Percentiles rank a stretch among this genome's conserved stretches.
Conservation (phyloP, 2,329 filamentous ascomycete genomes). For the Penicillium polonicum region DNA sequence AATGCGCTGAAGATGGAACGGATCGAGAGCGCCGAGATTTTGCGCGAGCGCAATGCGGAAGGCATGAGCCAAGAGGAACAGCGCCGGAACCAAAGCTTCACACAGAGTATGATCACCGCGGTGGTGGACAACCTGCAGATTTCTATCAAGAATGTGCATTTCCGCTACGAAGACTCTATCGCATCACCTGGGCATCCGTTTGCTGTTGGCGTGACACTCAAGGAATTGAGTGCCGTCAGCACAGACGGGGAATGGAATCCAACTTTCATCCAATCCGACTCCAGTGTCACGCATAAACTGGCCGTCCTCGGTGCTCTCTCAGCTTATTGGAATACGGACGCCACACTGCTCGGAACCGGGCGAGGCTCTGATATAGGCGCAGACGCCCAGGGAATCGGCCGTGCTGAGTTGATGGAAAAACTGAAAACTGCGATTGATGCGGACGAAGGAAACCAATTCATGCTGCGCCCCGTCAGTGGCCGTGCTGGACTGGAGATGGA, state of each 20-base stretch:
- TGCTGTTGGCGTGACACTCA: conserved; percentile 83
- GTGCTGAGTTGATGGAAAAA: conserved; percentile 72
- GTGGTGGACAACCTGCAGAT: conserved; percentile 99
- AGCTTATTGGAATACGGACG: conserved; percentile 97
- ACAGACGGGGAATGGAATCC: conserved; percentile 94
- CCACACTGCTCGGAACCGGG: conserved; percentile 76
- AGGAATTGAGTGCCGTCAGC: conserved; percentile 95
- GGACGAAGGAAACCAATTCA: conserved; percentile 81
- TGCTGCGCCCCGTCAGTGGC: conserved; percentile 91
- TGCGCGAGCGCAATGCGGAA: conserved; percentile 89
- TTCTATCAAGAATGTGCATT: conserved; percentile 95
- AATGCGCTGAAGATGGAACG: conserved; percentile 99
- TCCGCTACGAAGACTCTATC: conserved; percentile 96
- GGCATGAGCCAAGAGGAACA: conserved; percentile 93
- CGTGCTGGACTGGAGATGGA: conserved; percentile 93
- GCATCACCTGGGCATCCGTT: conserved; percentile 94
- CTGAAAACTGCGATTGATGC: conserved; percentile 79
- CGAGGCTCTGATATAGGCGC: conserved; percentile 65
- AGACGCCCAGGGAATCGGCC: conserved; percentile 59
- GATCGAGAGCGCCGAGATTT: conserved; percentile 88
- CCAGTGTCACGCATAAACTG: conserved; percentile 83
- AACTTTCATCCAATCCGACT: conserved; percentile 88
- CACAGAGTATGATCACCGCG: conserved; percentile 88
- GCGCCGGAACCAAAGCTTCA: conserved; percentile 97
- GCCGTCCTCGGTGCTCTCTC: conserved; percentile 86